A percentile compares a stretch with the other conserved stretches of the same genome.
Evolutionary conservation across 768 basidiomycete species (phyloP).

Genomic region (Strobilomyces confusus): DNA sequence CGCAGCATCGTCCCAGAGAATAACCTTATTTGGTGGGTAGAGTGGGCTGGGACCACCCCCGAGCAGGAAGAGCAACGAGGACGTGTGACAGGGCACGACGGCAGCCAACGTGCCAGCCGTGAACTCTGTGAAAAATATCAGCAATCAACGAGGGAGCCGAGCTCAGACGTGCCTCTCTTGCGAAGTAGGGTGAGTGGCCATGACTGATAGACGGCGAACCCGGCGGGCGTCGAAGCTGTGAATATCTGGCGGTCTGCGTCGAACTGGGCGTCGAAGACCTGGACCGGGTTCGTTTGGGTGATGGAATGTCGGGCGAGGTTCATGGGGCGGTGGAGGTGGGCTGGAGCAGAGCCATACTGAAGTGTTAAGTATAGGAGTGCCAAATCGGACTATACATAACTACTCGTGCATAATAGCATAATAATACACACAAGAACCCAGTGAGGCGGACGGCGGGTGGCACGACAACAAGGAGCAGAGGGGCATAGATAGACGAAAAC

Average conservation of each 20-base stretch:
- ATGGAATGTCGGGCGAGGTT: conserved; percentile 85
- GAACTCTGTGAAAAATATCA: conserved; percentile 50
- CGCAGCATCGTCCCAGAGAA: conserved; percentile 81
- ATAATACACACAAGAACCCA: conserved; percentile 21
- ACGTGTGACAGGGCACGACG: conserved; percentile 73
- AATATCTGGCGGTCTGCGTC: conserved; percentile 80
- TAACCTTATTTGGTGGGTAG: conserved; percentile 89
- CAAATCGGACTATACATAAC: conserved; percentile 1
- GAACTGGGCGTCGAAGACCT: conserved; percentile 74
- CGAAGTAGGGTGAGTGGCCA: conserved; percentile 74
- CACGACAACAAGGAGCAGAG: conserved; percentile 15
- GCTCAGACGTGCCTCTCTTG: conserved; percentile 61
- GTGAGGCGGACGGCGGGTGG: conserved; percentile 8
- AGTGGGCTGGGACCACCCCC: conserved; percentile 86
- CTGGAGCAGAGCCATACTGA: conserved; percentile 20
- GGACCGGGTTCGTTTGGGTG: conserved; percentile 67
- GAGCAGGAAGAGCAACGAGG: conserved; percentile 80
- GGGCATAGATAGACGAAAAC: conserved; percentile 25
- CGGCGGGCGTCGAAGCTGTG: conserved; percentile 72
- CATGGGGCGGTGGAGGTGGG: conserved; percentile 44
- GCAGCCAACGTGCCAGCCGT: conserved; percentile 74
- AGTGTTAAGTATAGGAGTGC: conserved; percentile 12
- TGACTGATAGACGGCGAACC: conserved; percentile 79
- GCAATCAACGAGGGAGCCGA: background rate
- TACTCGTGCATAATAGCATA: conserved; percentile 9